Evolutionary conservation across 805 yeast species (phyloP), one percentile per base, ranked within the genome.

Genomic region (Nakazawaea molendinolei): DNA sequence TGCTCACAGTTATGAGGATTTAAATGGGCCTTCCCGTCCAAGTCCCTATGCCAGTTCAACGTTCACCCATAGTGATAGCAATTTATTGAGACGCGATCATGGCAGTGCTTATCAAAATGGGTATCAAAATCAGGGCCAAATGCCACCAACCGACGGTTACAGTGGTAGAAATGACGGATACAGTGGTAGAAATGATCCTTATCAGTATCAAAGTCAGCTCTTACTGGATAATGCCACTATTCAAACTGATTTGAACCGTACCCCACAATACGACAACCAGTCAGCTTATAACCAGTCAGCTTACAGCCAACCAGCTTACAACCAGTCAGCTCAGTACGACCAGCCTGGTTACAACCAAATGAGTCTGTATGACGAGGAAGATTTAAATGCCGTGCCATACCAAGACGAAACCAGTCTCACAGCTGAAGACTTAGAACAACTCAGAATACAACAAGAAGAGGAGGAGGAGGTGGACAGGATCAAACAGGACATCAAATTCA

Each of bases 401-500:
- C 36, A 26, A 28, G 40, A 33, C 48, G 47, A 16, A 45, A 47
- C 31, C 36, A 50, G 31, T 26, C 46, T 61, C 20, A 63, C 65
- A 3, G 59, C 60, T 31, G 61, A 64, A 34, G 60, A 63, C 33
- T 55, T 62, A 39, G 61, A 65, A 36, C 52, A 52, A 39, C 56
- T 53, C 23, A 55, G 58, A 32, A 63, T 59, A 37, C 66, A 60
- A 36, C 60, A 60, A 36, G 67, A 76, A 40, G 89, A 86, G 44
- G 96, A 89, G 44, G 94, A 84, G 54, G 97, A 86, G 46, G 85
- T 90, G 13, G 94, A 86, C 53, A 84, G 76, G 30, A 76, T 90
- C 44, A 86, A 84, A 54, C 81, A 82, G 42, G 86, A 89, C 45
- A 80, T 84, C 42, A 67, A 85, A 39, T 86, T 82, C 50, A 78